These are phyloP conservation scores for Aspergillus uvarum DNA, from an alignment of 2,329 filamentous ascomycete species.

Conservation along the genomic window DNA sequence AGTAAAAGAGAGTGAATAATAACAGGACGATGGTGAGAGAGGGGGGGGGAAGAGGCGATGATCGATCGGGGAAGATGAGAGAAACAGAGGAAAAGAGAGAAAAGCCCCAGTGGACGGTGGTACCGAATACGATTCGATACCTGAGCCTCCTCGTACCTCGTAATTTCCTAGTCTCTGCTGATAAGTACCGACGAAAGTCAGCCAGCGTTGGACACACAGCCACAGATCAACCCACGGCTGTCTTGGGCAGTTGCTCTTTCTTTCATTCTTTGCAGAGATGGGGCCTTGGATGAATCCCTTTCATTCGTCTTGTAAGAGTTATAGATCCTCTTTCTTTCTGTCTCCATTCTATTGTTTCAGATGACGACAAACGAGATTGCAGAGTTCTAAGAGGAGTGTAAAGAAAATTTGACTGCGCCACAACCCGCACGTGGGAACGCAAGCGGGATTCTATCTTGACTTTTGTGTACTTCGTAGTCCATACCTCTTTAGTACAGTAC, in stretches of 20 bases:
- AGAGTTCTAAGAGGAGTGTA: not conserved
- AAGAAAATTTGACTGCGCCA: conserved; percentile 8
- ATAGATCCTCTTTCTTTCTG: not conserved
- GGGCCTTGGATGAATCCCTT: not conserved
- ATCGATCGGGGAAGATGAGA: conserved; percentile 12
- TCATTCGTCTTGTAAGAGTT: not conserved
- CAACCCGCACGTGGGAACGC: conserved; percentile 6
- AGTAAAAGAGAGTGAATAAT: conserved; percentile 1
- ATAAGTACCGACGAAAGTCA: not conserved
- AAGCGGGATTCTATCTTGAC: conserved; percentile 1
- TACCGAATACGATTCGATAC: conserved; percentile 9
- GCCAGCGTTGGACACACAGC: conserved; percentile 3
- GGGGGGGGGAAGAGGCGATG: conserved; percentile 1
- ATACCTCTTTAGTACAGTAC: not conserved
- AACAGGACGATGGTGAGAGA: conserved; percentile 5
- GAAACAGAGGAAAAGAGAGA: conserved; percentile 3
- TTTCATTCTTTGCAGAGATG: not conserved
- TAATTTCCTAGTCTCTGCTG: not conserved
- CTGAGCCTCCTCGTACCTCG: not conserved
- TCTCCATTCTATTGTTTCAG: not conserved
- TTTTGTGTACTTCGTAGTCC: not conserved
- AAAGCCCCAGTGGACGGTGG: conserved; percentile 8
- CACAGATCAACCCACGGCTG: conserved; percentile 2
- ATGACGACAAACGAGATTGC: not conserved
- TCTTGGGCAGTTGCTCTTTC: not conserved